Percentiles rank a stretch among this genome's conserved stretches.
phyloP scores from a whole-genome alignment of 768 basidiomycete species.

The Fistulinella prunicolor region DNA sequence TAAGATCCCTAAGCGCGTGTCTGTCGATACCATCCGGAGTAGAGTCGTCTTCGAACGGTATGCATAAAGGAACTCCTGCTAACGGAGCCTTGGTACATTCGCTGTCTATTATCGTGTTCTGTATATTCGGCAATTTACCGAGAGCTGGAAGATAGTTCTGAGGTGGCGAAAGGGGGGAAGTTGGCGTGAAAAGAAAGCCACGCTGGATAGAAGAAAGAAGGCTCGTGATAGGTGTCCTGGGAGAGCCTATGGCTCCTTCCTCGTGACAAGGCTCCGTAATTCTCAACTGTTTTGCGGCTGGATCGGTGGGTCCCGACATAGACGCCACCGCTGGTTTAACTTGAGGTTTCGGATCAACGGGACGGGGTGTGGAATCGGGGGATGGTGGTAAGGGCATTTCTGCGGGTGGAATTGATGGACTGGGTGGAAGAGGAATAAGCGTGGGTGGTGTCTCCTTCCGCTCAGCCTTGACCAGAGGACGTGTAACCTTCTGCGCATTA shows the following conservation, averaged over 20 bases:
- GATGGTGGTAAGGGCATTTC: conserved; percentile 23
- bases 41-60: conserved; percentile 7
- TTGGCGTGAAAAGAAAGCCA: conserved; percentile 66
- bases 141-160: conserved; percentile 37
- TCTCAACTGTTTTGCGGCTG: neutral
- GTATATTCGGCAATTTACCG: conserved; percentile 4
- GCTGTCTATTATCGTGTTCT: neutral
- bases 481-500: conserved; percentile 9
- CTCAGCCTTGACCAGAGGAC: conserved; percentile 10
- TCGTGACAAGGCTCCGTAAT: conserved; percentile 3
- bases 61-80: conserved; percentile 5
- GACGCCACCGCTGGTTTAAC: conserved; percentile 1
- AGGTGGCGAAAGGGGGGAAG: conserved; percentile 59
- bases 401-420: conserved; percentile 19
- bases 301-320: neutral
- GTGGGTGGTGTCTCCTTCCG: conserved; percentile 16
- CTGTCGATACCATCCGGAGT: conserved; percentile 18
- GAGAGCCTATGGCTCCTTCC: conserved; percentile 5
- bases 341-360: conserved; percentile 1
- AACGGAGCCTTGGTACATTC: neutral
- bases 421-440: conserved; percentile 18
- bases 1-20: conserved; percentile 23
- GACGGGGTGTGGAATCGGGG: conserved; percentile 8
- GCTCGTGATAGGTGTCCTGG: conserved; percentile 64
- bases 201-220: conserved; percentile 60